Evolutionary conservation across 2,329 filamentous ascomycete species (phyloP), one percentile per base, ranked within the genome.

Genomic region (Curvularia eragrostidis): DNA sequence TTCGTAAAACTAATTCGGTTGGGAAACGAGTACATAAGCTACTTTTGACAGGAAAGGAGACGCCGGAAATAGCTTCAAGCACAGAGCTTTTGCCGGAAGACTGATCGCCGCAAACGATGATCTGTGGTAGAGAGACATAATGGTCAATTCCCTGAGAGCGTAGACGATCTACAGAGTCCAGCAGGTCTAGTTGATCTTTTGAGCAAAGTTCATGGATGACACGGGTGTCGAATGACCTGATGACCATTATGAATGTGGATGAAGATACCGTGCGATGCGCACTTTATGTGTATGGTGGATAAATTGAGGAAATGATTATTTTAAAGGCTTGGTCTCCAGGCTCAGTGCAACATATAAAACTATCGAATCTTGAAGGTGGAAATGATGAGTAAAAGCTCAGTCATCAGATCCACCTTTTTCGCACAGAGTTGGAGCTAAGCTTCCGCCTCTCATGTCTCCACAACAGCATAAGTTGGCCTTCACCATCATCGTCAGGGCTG

Each of bases 1-100:
- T 0, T 0, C 76, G 76, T 34, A 80, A 73, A 8, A 75, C 78
- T 41, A 83, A 82, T 46, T 69, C 58, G 0, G 84, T 88, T 0
- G 85, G 82, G 56, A 88, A 28, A 28, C 26, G 26, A 28, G 26
- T 28, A 8, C 8, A 28, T 28, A 28, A 28, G 8, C 8, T 28
- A 8, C 8, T 28, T 8, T 28, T 28, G 5, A 28, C 8, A 28
- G 8, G 4, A 28, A 28, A 28, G 26, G 26, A 28, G 26, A 28
- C 26, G 8, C 26, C 8, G 8, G 26, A 28, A 8, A 28, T 28
- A 28, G 26, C 26, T 28, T 28, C 8, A 28, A 28, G 65, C n/a
- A 73, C 66, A 0, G 65, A 72, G 47, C 68, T 70, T 51, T 73
- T 72, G 21, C 69, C 65, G 3, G 63, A 63, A 3, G 63, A 69